A percentile compares a stretch with the other conserved stretches of the same genome.
Evolutionary conservation across 306 rosid species (phyloP).

Genomic region (Neltuma alba): DNA sequence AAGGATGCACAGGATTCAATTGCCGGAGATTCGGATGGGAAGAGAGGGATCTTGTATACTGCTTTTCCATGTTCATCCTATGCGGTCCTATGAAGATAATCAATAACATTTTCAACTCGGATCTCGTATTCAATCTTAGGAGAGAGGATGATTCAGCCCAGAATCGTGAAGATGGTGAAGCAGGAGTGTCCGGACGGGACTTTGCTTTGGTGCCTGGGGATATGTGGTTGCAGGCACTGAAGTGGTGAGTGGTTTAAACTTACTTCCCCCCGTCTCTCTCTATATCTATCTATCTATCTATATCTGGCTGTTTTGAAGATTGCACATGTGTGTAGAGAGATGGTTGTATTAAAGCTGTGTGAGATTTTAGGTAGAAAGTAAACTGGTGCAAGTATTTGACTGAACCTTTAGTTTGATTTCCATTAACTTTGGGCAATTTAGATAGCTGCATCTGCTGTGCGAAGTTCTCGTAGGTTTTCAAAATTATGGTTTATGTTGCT

Average conservation of each 20-base stretch:
- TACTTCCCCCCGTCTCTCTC: background rate
- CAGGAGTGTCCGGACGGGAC: slow-evolving; percentile 85
- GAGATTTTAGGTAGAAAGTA: slow-evolving; percentile 27
- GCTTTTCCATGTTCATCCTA: slow-evolving; percentile 64
- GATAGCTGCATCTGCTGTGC: slow-evolving; percentile 29
- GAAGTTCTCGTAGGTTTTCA: slow-evolving; percentile 18
- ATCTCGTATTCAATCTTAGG: slow-evolving; percentile 76
- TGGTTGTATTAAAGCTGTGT: background rate
- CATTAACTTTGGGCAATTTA: slow-evolving; percentile 15
- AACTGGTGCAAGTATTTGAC: slow-evolving; percentile 22
- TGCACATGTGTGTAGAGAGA: slow-evolving; percentile 11
- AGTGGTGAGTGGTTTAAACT: slow-evolving; percentile 65
- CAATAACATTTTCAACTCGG: slow-evolving; percentile 83
- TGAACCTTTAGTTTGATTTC: slow-evolving; percentile 33
- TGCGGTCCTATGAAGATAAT: slow-evolving; percentile 91
- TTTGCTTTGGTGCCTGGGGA: slow-evolving; percentile 92
- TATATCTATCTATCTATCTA: too few species aligned
- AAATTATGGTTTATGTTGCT: slow-evolving; percentile 21
- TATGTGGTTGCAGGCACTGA: slow-evolving; percentile 97
- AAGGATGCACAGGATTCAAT: slow-evolving; percentile 82
- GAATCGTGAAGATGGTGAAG: slow-evolving; percentile 69
- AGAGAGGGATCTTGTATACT: slow-evolving; percentile 62
- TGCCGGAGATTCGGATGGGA: slow-evolving; percentile 58
- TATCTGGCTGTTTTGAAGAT: background rate
- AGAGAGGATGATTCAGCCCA: slow-evolving; percentile 68